Evolutionary conservation across 192 early-diverging fungal genomes (phyloP).

Genomic region (Dimargaris verticillata): DNA sequence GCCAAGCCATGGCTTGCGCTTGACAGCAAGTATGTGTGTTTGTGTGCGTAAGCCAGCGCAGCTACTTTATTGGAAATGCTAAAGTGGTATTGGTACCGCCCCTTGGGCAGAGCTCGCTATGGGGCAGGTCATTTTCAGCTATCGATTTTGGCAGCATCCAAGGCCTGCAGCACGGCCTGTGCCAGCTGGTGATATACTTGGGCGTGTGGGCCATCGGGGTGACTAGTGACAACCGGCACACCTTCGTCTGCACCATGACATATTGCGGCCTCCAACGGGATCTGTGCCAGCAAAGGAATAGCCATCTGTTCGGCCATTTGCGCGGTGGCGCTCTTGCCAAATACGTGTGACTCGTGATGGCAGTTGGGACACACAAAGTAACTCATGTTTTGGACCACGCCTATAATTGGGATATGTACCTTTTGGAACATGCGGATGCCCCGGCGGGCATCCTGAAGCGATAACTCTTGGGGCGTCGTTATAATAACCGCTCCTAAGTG

Average conservation of each 20-base stretch:
- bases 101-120: too few species aligned
- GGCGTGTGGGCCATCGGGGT: conserved; percentile 1
- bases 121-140: too few species aligned
- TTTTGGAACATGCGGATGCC: conserved; percentile 72
- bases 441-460: conserved; percentile 59
- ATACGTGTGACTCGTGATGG: conserved; percentile 57
- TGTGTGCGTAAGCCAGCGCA: too few species aligned
- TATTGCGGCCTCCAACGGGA: conserved; percentile 62
- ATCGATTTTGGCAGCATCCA: too few species aligned
- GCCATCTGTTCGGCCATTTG: conserved; percentile 44
- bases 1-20: too few species aligned
- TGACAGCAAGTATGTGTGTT: too few species aligned
- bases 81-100: too few species aligned
- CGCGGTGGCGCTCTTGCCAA: conserved; percentile 45
- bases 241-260: conserved; percentile 55
- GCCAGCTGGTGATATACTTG: conserved; percentile 1
- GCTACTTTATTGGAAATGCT: too few species aligned
- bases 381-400: conserved; percentile 81
- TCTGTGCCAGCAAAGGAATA: conserved; percentile 51
- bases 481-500: conserved; percentile 61
- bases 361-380: conserved; percentile 67
- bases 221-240: conserved; percentile 37
- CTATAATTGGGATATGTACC: conserved; percentile 66
- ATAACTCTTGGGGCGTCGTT: conserved; percentile 83
- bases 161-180: background rate